phyloP scores from a whole-genome alignment of 2,329 filamentous ascomycete species.

The Fusarium sp. region DNA sequence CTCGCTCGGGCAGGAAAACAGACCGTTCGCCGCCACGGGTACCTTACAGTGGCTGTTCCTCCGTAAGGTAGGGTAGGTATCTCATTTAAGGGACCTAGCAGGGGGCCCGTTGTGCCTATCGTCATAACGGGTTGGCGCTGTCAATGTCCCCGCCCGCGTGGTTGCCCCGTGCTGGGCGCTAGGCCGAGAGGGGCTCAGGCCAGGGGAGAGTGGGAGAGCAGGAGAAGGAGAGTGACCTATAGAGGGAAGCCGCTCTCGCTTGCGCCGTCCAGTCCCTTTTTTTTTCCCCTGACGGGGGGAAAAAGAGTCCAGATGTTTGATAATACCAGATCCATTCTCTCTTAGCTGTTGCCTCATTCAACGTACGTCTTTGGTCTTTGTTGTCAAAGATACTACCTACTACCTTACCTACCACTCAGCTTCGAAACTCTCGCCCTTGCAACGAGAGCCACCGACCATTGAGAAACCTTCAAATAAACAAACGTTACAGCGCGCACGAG shows the following conservation, averaged over 20 bases:
- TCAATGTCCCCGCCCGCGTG: slow-evolving; percentile 27
- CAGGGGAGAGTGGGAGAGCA: slow-evolving; percentile 22
- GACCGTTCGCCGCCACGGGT: too few species aligned
- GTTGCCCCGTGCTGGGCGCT: slow-evolving; percentile 44
- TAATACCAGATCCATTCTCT: slow-evolving; percentile 9
- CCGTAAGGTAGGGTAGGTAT: too few species aligned
- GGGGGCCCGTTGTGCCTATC: slow-evolving; percentile 19
- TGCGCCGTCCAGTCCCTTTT: slow-evolving; percentile 31
- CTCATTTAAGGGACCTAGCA: slow-evolving; percentile 44
- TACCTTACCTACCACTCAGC: neutral
- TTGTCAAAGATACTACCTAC: neutral
- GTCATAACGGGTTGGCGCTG: slow-evolving; percentile 23
- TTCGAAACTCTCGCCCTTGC: neutral
- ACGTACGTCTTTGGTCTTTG: neutral
- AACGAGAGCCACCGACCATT: neutral
- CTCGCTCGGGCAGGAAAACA: neutral
- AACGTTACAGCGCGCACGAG: slow-evolving; percentile 17
- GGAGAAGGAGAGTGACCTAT: too few species aligned
- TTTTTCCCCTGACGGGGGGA: slow-evolving; percentile 48
- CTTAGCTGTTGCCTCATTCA: slow-evolving; percentile 1
- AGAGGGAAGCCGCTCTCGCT: slow-evolving; percentile 25
- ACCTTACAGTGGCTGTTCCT: slow-evolving; percentile 44
- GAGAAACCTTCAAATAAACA: slow-evolving; percentile 26
- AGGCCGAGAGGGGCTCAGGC: slow-evolving; percentile 37
- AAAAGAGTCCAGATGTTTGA: slow-evolving; percentile 18